Conservation (phyloP, 352 stramenopile genomes). For the Phytopythium kandeliae region DNA sequence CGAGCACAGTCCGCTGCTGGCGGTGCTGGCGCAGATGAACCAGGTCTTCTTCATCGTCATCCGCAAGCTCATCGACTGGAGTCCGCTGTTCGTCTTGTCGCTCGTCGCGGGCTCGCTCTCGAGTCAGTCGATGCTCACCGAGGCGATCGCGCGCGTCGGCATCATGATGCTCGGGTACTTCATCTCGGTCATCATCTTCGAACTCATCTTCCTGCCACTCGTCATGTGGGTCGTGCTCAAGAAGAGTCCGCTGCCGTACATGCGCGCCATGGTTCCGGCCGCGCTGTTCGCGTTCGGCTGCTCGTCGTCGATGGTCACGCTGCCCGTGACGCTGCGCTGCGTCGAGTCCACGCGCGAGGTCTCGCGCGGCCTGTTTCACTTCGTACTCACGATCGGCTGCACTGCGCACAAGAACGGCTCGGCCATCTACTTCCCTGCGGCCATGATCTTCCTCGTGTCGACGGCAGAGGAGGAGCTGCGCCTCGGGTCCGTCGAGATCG, state of each 20-base stretch:
- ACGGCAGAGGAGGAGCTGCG: conserved; percentile 30
- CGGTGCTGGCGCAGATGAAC: conserved; percentile 50
- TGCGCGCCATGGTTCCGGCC: conserved; percentile 55
- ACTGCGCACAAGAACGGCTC: conserved; percentile 77
- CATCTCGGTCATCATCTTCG: conserved; percentile 35
- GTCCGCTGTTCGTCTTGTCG: conserved; percentile 41
- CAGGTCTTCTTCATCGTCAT: conserved; percentile 70
- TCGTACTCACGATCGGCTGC: conserved; percentile 67
- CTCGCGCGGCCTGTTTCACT: conserved; percentile 45
- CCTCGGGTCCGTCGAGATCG: conserved; percentile 38
- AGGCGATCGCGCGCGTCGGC: conserved; percentile 42
- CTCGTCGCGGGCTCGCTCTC: conserved; percentile 62
- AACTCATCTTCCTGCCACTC: conserved; percentile 50
- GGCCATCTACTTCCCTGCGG: conserved; percentile 65
- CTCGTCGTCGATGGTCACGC: conserved; percentile 56
- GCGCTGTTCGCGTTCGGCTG: conserved; percentile 63
- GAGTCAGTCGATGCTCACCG: conserved; percentile 30
- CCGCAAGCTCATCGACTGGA: conserved; percentile 56
- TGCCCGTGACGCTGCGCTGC: conserved; percentile 63
- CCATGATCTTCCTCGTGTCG: conserved; percentile 60
- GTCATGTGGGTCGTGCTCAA: conserved; percentile 36
- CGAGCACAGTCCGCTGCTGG: conserved; percentile 5
- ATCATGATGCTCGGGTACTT: conserved; percentile 53
- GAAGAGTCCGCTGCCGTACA: conserved; percentile 54
- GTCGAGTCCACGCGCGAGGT: conserved; percentile 56